Evolutionary conservation across 83 land plant species (phyloP), one percentile per base, ranked within the genome.

Genomic region (Diphasiastrum complanatum): DNA sequence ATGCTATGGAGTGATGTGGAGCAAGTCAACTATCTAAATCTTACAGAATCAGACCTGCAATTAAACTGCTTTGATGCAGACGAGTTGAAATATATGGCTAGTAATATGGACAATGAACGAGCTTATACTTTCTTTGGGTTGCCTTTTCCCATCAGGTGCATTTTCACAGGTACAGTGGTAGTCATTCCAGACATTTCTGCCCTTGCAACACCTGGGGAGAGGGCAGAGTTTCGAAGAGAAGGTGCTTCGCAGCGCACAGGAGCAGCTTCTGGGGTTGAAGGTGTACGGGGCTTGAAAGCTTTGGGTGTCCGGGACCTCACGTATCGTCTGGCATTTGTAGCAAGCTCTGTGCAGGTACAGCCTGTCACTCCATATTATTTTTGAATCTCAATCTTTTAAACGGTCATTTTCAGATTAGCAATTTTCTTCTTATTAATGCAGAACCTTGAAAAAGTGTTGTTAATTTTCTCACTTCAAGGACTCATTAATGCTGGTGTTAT

Each of bases 301-400:
- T 78, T 95, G 63, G 99, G 99, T 51, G 96, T 86, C 30, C 80
- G 99, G 62, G 99, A 95, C 64, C 83, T 95, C 2, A 84, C 97
- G 0, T 89, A 95, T 65, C 86, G 89, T 27, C 75, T 95, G 65
- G 96, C 97, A 22, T 95, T 95, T 61, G 75, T 95, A 43, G 99
- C 97, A 61, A 95, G 84, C 65, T 95, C 95, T 26, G 99, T 89
- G 46, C 96, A 95, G 87, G 96, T 89, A 72, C 8, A 58, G 53
- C 25, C 20, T 36, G 40, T 23, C 16, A 45, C 20, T 12, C 5
- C 26, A 63, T 14, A 27, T 36, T 11, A 0, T 24, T 22, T 41
- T 20, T 1, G 0, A 26, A 5, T 34, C 22, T 28, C 29, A 45
- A 4, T 16, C 37, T 43, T 46, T 41, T 45, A 16, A n/a, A 27